Conservation (phyloP, 75 land plant genomes). For the Larix kaempferi region DNA sequence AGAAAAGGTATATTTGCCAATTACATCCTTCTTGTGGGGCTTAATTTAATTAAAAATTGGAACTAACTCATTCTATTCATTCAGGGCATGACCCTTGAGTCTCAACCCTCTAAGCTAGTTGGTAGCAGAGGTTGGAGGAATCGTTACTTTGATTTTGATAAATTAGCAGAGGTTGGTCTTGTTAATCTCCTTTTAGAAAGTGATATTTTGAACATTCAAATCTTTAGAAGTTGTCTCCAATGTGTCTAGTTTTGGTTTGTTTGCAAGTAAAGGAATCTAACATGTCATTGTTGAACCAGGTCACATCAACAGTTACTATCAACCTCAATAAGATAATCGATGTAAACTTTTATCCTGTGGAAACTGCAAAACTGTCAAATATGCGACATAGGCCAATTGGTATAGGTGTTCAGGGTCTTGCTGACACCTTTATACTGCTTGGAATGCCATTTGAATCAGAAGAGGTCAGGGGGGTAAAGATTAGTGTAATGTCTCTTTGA, state of each 20-base stretch:
- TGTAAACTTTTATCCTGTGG: conserved; percentile 90
- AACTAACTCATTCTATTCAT: background rate
- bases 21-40: background rate
- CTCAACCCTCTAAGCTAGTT: conserved; percentile 90
- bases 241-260: background rate
- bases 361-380: conserved; percentile 83
- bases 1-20: conserved; percentile 57
- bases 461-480: conserved; percentile 48
- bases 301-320: conserved; percentile 62
- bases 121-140: conserved; percentile 81
- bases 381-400: conserved; percentile 91
- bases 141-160: conserved; percentile 93
- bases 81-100: conserved; percentile 79
- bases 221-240: conserved; percentile 50
- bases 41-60: background rate
- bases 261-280: background rate
- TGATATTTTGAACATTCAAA: conserved; percentile 33
- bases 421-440: conserved; percentile 90
- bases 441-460: conserved; percentile 97
- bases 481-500: background rate
- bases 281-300: conserved; percentile 32
- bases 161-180: conserved; percentile 73
- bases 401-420: conserved; percentile 96
- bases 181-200: background rate
- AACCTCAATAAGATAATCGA: conserved; percentile 97